Conservation (phyloP, 179 eudicot genomes). For the Dionaea muscipula region DNA sequence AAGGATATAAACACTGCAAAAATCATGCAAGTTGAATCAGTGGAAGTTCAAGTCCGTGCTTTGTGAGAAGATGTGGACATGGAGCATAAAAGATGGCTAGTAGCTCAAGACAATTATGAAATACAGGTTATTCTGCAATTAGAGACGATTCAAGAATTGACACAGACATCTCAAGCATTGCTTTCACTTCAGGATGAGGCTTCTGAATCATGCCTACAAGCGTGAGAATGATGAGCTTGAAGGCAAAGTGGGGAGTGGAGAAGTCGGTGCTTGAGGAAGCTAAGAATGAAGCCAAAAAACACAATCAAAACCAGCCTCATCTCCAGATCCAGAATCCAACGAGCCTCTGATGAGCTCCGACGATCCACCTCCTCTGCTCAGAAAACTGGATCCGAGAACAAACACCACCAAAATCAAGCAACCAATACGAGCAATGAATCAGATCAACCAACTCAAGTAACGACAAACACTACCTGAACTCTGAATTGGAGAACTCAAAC, state of each 20-base stretch:
- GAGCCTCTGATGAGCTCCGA: no score
- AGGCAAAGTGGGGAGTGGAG: conserved; percentile 63
- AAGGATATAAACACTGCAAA: conserved; percentile 51
- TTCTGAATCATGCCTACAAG: conserved; percentile 45
- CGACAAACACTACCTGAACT: no score
- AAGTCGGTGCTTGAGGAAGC: conserved; percentile 49
- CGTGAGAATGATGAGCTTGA: conserved; percentile 62
- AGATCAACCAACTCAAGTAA: no score
- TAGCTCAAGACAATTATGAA: conserved; percentile 75
- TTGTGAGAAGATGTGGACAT: conserved; percentile 65
- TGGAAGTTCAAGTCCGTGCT: conserved; percentile 47
- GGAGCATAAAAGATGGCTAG: conserved; percentile 58
- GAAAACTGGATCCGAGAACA: no score
- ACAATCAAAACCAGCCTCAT: no score
- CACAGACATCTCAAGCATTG: conserved; percentile 79
- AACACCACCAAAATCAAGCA: no score
- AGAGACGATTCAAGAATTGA: conserved; percentile 90
- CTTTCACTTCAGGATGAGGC: conserved; percentile 56
- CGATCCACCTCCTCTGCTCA: no score
- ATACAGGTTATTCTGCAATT: conserved; percentile 87
- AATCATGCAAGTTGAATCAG: conserved; percentile 31
- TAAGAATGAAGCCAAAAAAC: conserved; percentile 54
- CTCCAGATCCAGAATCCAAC: no score
- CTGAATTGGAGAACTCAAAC: no score
- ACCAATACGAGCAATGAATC: no score